Evolutionary conservation across 2,329 filamentous ascomycete genomes (phyloP), one percentile per base, ranked within the genome.

Genomic region (Trichophyton simii): DNA sequence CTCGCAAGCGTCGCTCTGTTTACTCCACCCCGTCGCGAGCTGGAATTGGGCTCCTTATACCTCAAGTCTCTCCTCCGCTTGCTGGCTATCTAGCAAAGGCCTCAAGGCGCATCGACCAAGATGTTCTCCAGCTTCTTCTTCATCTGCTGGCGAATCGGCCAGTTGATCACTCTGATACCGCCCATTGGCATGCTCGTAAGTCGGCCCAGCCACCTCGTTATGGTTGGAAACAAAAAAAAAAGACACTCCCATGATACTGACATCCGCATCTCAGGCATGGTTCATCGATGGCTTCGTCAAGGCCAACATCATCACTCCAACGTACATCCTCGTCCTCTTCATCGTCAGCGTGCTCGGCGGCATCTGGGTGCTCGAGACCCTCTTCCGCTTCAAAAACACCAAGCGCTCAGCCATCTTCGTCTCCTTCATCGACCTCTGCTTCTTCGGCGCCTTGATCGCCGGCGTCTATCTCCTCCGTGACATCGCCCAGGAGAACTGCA

Each of bases 401-500:
- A 77, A 80, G 60, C 82, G 83, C 70, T 83, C 82, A 6, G 82
- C 76, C 20, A 64, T 73, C 62, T 85, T 86, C 72, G 82, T 86
- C 67, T 79, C 81, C 18, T 80, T 85, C 66, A 72, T 86, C 65
- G 83, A 86, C 68, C 76, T 86, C 25, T 77, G 77, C 70, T 84
- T 86, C 73, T 76, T 85, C 62, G 83, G 83, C 65, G 81, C 81
- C n/a, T 80, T 86, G 71, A 84, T 86, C 62, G 83, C 81, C 3
- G 79, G 75, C 25, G 82, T 84, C 63, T 83, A 83, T 66, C 75
- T 79, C 61, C 76, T 86, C 54, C 79, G 83, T 62, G 77, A 77
- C 62, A 83, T 85, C 66, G 71, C 81, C 15, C 70, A 78, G 62
- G 82, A 83, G 61, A 80, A 90, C 77, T 97, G 92, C 80, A 76